Conservation (phyloP, 768 basidiomycete species). For the Imleria badia region DNA sequence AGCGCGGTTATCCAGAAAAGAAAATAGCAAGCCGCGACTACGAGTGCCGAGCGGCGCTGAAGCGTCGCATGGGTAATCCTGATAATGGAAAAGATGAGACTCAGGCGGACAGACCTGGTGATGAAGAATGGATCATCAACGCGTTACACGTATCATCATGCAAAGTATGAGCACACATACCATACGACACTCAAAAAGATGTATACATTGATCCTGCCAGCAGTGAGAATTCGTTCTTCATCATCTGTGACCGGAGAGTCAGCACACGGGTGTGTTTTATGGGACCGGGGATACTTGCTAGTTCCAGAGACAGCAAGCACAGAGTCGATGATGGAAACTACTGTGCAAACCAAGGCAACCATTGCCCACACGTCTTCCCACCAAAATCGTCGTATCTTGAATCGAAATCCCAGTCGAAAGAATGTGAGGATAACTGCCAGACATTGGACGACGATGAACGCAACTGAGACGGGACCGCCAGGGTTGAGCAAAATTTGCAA, state of each 20-base stretch:
- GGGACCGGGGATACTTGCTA: background rate
- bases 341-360: constrained; percentile 2
- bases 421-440: constrained; percentile 11
- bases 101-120: constrained; percentile 21
- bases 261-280: background rate
- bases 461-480: background rate
- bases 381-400: constrained; percentile 18
- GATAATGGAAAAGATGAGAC: constrained; percentile 13
- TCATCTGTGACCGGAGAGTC: background rate
- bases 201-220: background rate
- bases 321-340: background rate
- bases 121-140: background rate
- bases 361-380: constrained; percentile 27
- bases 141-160: background rate
- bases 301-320: background rate
- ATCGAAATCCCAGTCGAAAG: constrained; percentile 15
- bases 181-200: constrained; percentile 12
- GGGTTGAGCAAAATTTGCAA: background rate
- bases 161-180: background rate
- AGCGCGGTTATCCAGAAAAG: constrained; percentile 5
- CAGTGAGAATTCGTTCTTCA: background rate
- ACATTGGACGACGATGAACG: background rate
- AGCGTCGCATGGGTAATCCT: constrained; percentile 1
- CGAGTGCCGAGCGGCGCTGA: background rate
- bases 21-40: background rate